Conservation (phyloP, 73 alveolate genomes). For the Tetrahymena malaccensis region DNA sequence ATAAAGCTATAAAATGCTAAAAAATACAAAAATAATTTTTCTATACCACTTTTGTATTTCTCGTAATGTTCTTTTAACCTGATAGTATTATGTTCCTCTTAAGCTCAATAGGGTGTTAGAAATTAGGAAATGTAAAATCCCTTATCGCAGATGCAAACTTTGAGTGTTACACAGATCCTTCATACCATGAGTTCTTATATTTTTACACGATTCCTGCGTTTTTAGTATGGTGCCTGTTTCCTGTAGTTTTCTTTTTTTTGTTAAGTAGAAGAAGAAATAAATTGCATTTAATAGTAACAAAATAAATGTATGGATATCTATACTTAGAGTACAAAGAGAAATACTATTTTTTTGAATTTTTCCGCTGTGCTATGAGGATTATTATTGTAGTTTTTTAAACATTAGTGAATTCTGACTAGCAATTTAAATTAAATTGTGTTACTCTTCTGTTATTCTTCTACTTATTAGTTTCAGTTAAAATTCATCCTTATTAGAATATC, state of each 20-base stretch:
- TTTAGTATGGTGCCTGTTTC: background rate
- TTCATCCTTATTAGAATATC: background rate
- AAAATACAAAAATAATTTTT: background rate
- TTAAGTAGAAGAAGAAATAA: background rate
- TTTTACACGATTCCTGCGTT: background rate
- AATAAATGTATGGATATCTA: background rate
- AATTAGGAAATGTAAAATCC: background rate
- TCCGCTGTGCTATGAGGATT: background rate
- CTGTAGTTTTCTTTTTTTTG: background rate
- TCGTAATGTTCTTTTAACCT: background rate
- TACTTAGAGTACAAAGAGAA: background rate
- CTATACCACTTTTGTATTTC: background rate
- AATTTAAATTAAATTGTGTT: background rate
- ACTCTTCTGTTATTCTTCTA: background rate
- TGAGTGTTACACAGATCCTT: background rate
- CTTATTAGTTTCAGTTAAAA: background rate
- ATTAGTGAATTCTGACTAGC: background rate
- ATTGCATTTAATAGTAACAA: background rate
- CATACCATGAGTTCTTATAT: background rate
- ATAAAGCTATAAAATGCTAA: background rate
- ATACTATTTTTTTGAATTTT: background rate
- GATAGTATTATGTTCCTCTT: background rate
- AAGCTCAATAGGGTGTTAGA: background rate
- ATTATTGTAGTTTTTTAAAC: background rate
- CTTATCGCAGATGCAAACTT: background rate